Conservation (phyloP, 306 rosid species). For the Cercis canadensis region DNA sequence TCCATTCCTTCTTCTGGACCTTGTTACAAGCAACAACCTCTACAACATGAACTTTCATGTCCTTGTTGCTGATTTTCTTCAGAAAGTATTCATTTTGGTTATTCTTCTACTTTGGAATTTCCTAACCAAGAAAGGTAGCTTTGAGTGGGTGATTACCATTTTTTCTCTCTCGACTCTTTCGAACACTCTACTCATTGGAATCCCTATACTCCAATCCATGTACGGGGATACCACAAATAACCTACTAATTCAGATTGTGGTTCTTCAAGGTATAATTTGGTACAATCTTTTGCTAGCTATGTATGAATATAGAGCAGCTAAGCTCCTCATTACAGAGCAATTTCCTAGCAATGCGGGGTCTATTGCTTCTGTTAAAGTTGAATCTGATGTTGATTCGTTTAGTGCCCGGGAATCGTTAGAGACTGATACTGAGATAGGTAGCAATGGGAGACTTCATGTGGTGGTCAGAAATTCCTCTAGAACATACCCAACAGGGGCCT, state of each 20-base stretch:
- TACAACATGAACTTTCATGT: constrained; percentile 40
- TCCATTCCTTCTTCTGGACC: constrained; percentile 34
- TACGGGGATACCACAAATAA: constrained; percentile 19
- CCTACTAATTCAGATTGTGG: constrained; percentile 26
- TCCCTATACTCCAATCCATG: constrained; percentile 32
- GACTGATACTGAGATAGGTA: constrained; percentile 1
- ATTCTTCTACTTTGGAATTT: constrained; percentile 32
- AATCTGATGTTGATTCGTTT: constrained; percentile 16
- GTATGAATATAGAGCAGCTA: constrained; percentile 41
- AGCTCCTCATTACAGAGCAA: neutral
- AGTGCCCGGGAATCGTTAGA: constrained; percentile 1
- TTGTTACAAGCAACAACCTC: constrained; percentile 33
- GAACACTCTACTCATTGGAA: constrained; percentile 32
- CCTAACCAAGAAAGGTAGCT: constrained; percentile 31
- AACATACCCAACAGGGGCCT: neutral
- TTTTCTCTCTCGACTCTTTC: constrained; percentile 20
- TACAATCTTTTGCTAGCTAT: constrained; percentile 9
- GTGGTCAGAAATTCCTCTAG: constrained; percentile 20
- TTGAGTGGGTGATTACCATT: constrained; percentile 35
- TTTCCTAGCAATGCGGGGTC: constrained; percentile 3
- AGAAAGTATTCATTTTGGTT: constrained; percentile 31
- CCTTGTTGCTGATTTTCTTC: constrained; percentile 39
- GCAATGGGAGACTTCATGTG: constrained; percentile 28
- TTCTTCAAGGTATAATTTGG: constrained; percentile 28
- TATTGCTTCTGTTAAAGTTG: constrained; percentile 22